These are phyloP conservation scores for Suillus americanus DNA, from an alignment of 768 basidiomycete genomes.

Conservation along the genomic window DNA sequence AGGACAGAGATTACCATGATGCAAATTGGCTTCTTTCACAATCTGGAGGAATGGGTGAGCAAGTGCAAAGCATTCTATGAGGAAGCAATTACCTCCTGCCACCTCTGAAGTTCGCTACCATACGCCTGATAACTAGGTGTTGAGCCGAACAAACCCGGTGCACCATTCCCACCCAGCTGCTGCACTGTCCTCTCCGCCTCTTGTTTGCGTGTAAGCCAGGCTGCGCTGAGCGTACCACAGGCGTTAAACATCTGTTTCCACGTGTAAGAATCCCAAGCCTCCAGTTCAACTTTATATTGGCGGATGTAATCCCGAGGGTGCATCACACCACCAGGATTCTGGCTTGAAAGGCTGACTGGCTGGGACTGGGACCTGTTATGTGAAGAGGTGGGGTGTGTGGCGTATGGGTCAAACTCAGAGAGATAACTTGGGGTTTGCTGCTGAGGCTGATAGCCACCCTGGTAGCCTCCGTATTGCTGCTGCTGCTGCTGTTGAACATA, in stretches of 20 bases:
- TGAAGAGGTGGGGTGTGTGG: conserved; percentile 19
- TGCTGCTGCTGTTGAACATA: conserved; percentile 15
- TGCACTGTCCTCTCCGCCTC: conserved; percentile 51
- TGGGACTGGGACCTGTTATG: conserved; percentile 5
- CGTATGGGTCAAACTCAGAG: conserved; percentile 43
- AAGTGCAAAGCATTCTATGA: conserved; percentile 6
- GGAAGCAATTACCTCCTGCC: conserved; percentile 53
- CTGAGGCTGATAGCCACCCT: conserved; percentile 23
- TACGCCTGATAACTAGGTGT: conserved; percentile 40
- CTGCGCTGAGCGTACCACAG: conserved; percentile 63
- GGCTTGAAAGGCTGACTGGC: conserved; percentile 1
- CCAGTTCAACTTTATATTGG: conserved; percentile 63
- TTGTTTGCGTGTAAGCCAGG: conserved; percentile 62
- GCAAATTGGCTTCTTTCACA: conserved; percentile 52
- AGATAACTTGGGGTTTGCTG: conserved; percentile 27
- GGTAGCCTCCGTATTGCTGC: conserved; percentile 28
- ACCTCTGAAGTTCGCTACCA: conserved; percentile 49
- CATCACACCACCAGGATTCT: conserved; percentile 31
- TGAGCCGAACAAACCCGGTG: conserved; percentile 25
- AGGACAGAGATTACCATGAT: conserved; percentile 43
- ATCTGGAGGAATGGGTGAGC: conserved; percentile 36
- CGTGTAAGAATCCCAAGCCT: conserved; percentile 65
- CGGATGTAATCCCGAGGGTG: conserved; percentile 75
- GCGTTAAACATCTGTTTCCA: conserved; percentile 70
- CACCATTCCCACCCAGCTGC: conserved; percentile 42